These are phyloP conservation scores for Leptosphaerulina australis DNA, from an alignment of 2,329 filamentous ascomycete genomes.

Conservation along the genomic window DNA sequence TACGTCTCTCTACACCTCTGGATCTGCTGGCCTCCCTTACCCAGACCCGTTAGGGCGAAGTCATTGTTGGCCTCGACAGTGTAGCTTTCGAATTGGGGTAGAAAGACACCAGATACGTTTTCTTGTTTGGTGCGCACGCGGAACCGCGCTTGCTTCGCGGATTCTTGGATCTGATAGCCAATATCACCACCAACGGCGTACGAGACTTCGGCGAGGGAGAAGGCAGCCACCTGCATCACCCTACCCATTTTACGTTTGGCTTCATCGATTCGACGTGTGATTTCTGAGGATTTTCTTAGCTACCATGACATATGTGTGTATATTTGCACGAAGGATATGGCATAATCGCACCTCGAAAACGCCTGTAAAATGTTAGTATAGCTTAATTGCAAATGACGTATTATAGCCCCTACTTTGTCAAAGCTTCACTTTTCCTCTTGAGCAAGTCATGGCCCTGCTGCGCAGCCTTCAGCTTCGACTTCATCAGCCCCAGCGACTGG, in stretches of 20 bases:
- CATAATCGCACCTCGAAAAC: conserved; percentile 75
- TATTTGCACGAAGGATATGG: conserved; percentile 13
- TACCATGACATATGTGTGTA: background rate
- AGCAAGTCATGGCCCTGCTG: conserved; percentile 85
- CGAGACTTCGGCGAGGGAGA: conserved; percentile 95
- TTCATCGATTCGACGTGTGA: conserved; percentile 95
- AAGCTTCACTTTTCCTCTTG: conserved; percentile 96
- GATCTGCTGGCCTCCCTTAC: conserved; percentile 96
- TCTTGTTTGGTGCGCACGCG: conserved; percentile 94
- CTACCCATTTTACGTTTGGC: conserved; percentile 99
- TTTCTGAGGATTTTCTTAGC: conserved; percentile 61
- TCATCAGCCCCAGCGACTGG: conserved; percentile 96
- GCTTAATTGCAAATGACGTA: background rate
- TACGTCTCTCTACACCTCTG: conserved; percentile 96
- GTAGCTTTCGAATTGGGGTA: conserved; percentile 93
- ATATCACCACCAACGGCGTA: conserved; percentile 95
- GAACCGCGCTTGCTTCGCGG: conserved; percentile 90
- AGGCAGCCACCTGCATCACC: conserved; percentile 98
- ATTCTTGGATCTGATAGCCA: conserved; percentile 96
- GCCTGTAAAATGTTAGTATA: conserved; percentile 57
- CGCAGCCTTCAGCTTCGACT: conserved; percentile 88
- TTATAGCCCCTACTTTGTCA: conserved; percentile 77
- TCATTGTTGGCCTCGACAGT: conserved; percentile 89
- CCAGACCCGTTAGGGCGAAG: conserved; percentile 92
- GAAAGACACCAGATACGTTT: conserved; percentile 95